Evolutionary conservation across 768 basidiomycete species (phyloP), one percentile per base, ranked within the genome.

Genomic region (Cantharellus cinnabarinus): DNA sequence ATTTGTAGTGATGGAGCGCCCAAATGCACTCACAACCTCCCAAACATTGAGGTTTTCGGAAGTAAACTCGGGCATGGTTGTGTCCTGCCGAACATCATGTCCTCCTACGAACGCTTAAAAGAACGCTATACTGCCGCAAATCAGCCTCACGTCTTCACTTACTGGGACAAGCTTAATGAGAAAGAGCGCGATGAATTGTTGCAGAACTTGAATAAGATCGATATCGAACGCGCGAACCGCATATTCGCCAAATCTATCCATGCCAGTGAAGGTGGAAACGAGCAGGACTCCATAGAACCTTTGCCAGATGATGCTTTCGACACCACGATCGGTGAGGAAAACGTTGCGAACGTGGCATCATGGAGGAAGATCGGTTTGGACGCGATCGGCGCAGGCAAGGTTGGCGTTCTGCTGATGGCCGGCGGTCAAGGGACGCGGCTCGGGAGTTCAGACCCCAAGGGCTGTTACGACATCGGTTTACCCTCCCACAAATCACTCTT

Each of bases 371-470:
- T 77, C 51, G 95, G 95, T 41, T 73, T 98, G 42, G 72, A 79
- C 44, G 91, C 94, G 53, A 80, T 97, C 66, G 77, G 82, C 15
- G 71, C 77, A 41, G 83, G 89, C 62, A 74, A 89, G 65, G 91
- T 98, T 42, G 95, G 83, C n/a, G 93, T 98, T 5, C 76, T 99
- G 52, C 78, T 99, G 64, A 89, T 99, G 86, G 95, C 95, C 4
- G 95, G 95, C 44, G 95, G 95, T 1, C 95, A 99, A 72, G 95
- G 95, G 10, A 95, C 93, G 20, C 77, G 95, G 59, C 73, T 99
- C 50, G 95, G 95, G 39, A 90, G 87, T 66, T 79, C 77, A 39
- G 85, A 85, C 3, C 95, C 95, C 29, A 99, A 99, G 68, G 95
- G 95, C 3, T 95, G 93, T 74, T 98, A 97, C 71, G 91, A 98